Percentiles rank a stretch among this genome's conserved stretches.
Evolutionary conservation across 2,329 filamentous ascomycete genomes (phyloP).

Genomic region (Piedraia hortae): DNA sequence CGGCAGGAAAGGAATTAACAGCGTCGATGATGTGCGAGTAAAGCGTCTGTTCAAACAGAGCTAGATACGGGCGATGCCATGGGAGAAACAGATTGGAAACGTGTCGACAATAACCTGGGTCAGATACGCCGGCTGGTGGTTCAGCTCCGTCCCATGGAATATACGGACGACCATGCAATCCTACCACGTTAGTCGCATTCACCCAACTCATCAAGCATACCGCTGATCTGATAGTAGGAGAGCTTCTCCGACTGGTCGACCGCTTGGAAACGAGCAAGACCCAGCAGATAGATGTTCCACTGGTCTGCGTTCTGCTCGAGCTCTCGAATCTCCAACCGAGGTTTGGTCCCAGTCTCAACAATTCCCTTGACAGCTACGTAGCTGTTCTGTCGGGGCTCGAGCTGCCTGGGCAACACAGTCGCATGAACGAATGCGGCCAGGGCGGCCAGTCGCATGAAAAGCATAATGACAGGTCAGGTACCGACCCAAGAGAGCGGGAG

Average conservation of each 20-base stretch:
- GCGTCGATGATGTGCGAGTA: slow-evolving; percentile 16
- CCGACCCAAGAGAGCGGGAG: not conserved
- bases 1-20: slow-evolving; percentile 16
- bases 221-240: slow-evolving; percentile 56
- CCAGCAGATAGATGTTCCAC: slow-evolving; percentile 54
- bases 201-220: slow-evolving; percentile 17
- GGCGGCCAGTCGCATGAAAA: no score
- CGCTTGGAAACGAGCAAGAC: slow-evolving; percentile 42
- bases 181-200: slow-evolving; percentile 15
- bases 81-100: slow-evolving; percentile 46
- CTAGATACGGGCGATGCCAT: slow-evolving; percentile 64
- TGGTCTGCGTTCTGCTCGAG: slow-evolving; percentile 34
- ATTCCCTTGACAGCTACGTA: slow-evolving; percentile 10
- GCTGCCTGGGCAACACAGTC: no score
- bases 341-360: slow-evolving; percentile 9
- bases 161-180: slow-evolving; percentile 54
- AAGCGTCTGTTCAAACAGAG: slow-evolving; percentile 27
- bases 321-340: slow-evolving; percentile 38
- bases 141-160: slow-evolving; percentile 26
- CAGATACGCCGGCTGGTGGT: slow-evolving; percentile 22
- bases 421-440: no score
- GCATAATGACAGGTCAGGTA: not conserved
- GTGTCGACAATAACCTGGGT: slow-evolving; percentile 51
- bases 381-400: slow-evolving; percentile 4
- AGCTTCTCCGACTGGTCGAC: slow-evolving; percentile 33